Conservation (phyloP, 2,329 filamentous ascomycete species). For the Cyphellophora europaea region DNA sequence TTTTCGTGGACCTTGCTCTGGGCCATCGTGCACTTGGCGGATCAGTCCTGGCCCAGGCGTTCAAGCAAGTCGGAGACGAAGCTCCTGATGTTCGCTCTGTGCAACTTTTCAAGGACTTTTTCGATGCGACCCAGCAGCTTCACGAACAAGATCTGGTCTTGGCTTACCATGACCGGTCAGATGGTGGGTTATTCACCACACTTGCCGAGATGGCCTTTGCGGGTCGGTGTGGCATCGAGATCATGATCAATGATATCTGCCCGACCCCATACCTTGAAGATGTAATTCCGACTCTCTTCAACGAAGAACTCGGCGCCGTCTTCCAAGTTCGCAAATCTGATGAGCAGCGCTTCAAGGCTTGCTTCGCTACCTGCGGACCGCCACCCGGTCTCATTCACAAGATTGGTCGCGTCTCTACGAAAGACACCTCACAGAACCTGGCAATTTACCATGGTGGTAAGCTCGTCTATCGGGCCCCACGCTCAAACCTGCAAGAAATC, state of each 20-base stretch:
- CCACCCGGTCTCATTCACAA: conserved; percentile 72
- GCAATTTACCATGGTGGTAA: conserved; percentile 63
- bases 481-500: conserved; percentile 69
- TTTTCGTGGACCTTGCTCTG: conserved; percentile 83
- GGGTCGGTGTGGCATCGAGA: conserved; percentile 76
- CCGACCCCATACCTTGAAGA: conserved; percentile 52
- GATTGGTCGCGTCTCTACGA: conserved; percentile 64
- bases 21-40: conserved; percentile 78
- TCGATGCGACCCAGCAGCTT: conserved; percentile 68
- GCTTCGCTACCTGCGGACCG: conserved; percentile 83
- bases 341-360: conserved; percentile 75
- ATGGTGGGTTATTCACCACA: conserved; percentile 85
- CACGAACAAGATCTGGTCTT: conserved; percentile 65
- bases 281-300: conserved; percentile 76
- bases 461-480: conserved; percentile 59
- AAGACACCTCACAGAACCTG: conserved; percentile 61
- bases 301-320: conserved; percentile 88
- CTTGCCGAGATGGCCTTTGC: conserved; percentile 98
- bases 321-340: conserved; percentile 87
- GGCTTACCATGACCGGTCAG: conserved; percentile 89
- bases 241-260: conserved; percentile 64
- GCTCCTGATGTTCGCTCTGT: conserved; percentile 78
- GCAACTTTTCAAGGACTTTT: conserved; percentile 77
- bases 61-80: conserved; percentile 75
- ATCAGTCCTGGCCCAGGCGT: conserved; percentile 81